Percentiles rank a stretch among this genome's conserved stretches.
These are phyloP conservation scores for Chrysanthemum lavandulifolium DNA, from an alignment of 129 eudicot genomes.

Conservation along the genomic window DNA sequence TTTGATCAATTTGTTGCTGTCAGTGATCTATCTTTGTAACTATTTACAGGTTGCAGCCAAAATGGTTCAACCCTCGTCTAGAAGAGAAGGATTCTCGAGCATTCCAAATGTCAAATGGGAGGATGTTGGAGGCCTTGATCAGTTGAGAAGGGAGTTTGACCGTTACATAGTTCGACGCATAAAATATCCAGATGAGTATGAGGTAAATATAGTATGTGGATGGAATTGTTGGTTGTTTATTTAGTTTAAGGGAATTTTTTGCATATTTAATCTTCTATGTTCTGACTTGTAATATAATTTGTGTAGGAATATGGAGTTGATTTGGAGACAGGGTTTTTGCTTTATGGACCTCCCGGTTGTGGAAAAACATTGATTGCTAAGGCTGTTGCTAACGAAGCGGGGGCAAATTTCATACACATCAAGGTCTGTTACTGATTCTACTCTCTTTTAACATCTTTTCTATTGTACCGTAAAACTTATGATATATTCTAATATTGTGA, in stretches of 20 bases:
- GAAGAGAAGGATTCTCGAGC: conserved; percentile 84
- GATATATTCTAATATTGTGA: conserved; percentile 3
- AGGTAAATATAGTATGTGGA: conserved; percentile 32
- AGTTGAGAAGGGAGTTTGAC: conserved; percentile 62
- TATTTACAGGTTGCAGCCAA: conserved; percentile 52
- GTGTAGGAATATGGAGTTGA: conserved; percentile 63
- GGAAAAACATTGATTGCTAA: conserved; percentile 94
- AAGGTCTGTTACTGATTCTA: conserved; percentile 43
- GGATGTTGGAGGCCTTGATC: conserved; percentile 85
- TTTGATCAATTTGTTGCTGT: background rate
- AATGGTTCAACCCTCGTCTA: conserved; percentile 64
- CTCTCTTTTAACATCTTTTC: background rate
- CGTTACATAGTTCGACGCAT: conserved; percentile 66
- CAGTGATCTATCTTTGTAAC: background rate
- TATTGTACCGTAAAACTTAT: background rate
- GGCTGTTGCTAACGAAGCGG: conserved; percentile 95
- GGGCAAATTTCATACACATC: conserved; percentile 88
- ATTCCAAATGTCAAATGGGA: conserved; percentile 86
- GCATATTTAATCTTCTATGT: too few relatives aligned
- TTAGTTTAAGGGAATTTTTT: too few relatives aligned
- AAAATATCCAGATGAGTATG: conserved; percentile 58
- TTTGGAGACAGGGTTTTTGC: conserved; percentile 74
- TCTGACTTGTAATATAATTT: too few relatives aligned
- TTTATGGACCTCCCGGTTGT: conserved; percentile 98
- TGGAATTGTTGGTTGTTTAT: too few relatives aligned